Evolutionary conservation across 176 grass and related monocot genomes (phyloP).

Genomic region (Raddia distichophylla): DNA sequence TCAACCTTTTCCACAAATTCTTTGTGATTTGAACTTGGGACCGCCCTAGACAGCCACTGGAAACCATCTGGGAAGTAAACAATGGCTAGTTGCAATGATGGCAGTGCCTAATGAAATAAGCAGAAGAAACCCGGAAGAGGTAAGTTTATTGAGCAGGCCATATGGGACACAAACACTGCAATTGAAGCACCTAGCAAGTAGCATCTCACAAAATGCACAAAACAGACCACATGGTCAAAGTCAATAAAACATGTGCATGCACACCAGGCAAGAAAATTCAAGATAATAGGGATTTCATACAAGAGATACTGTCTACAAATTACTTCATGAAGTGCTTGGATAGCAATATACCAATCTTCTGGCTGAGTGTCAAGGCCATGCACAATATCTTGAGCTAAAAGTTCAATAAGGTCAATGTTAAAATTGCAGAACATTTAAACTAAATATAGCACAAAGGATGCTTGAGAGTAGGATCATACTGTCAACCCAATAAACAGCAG

Average conservation of each 20-base stretch:
- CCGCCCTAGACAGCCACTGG: conserved; percentile 81
- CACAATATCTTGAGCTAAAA: conserved; percentile 86
- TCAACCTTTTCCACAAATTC: conserved; percentile 77
- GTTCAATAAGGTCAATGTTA: conserved; percentile 27
- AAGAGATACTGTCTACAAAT: conserved; percentile 28
- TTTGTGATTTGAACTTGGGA: conserved; percentile 70
- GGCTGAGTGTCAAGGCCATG: conserved; percentile 64
- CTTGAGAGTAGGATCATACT: conserved; percentile 65
- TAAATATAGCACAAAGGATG: conserved; percentile 25
- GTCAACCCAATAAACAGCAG: conserved; percentile 75
- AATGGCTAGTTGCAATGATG: conserved; percentile 77
- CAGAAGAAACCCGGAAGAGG: conserved; percentile 23
- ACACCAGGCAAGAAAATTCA: background rate
- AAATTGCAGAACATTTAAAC: conserved; percentile 24
- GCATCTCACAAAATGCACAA: background rate
- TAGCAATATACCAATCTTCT: conserved; percentile 79
- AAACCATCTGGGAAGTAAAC: conserved; percentile 92
- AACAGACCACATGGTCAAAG: conserved; percentile 3
- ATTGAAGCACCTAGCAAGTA: background rate
- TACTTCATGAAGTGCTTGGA: conserved; percentile 91
- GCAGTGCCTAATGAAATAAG: conserved; percentile 64
- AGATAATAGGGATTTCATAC: conserved; percentile 21
- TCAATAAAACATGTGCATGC: conserved; percentile 11
- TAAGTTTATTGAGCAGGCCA: conserved; percentile 24
- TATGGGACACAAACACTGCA: background rate